phyloP scores from a whole-genome alignment of 257 asterid genomes.

The Leonotis leonurus region DNA sequence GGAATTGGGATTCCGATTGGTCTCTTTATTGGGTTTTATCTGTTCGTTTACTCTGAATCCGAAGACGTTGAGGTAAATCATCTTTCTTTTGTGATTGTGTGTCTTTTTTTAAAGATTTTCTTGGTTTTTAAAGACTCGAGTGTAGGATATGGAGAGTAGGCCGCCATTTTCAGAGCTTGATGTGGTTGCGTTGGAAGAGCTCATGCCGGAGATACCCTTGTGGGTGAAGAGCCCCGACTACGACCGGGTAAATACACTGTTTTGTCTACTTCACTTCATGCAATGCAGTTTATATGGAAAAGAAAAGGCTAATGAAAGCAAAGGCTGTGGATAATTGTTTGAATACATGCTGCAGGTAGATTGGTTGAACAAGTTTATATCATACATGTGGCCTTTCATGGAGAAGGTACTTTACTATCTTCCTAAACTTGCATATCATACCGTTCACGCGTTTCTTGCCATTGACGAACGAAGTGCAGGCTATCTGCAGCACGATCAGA shows the following conservation, averaged over 20 bases:
- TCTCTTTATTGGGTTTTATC: constrained; percentile 56
- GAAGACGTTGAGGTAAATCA: constrained; percentile 53
- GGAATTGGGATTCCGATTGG: constrained; percentile 65
- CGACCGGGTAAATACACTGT: constrained; percentile 55
- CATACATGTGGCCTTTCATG: constrained; percentile 75
- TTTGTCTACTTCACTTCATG: background rate
- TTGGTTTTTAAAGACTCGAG: constrained; percentile 9
- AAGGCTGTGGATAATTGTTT: background rate
- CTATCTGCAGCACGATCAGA: constrained; percentile 51
- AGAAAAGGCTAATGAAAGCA: background rate
- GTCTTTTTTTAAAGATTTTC: constrained; percentile 6
- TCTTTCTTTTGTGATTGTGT: background rate
- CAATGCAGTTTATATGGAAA: background rate
- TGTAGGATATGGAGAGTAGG: constrained; percentile 42
- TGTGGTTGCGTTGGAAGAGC: constrained; percentile 44
- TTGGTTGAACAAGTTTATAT: constrained; percentile 68
- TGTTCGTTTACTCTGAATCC: constrained; percentile 51
- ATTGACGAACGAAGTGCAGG: constrained; percentile 36
- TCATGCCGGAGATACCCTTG: constrained; percentile 68
- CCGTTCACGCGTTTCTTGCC: no score
- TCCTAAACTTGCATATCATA: background rate
- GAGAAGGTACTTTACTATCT: constrained; percentile 47
- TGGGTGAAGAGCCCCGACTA: constrained; percentile 89
- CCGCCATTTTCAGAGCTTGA: constrained; percentile 57
- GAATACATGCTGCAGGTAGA: constrained; percentile 63